These are phyloP conservation scores for Pichia occidentalis DNA, from an alignment of 805 yeast genomes.

Conservation along the genomic window DNA sequence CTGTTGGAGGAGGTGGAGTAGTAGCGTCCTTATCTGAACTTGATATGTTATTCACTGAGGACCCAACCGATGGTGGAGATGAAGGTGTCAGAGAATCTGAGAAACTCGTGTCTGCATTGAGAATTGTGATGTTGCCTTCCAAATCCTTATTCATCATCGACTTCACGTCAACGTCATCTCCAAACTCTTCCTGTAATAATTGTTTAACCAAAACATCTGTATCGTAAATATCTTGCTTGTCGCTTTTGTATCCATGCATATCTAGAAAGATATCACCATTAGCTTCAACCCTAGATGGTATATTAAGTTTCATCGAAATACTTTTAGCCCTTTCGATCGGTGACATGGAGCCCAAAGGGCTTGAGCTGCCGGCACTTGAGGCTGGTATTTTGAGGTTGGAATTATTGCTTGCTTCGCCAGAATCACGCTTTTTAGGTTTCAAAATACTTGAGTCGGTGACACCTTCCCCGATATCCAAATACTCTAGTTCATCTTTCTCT, in stretches of 20 bases:
- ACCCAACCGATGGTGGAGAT: not conserved
- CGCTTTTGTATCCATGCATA: slow-evolving; percentile 93
- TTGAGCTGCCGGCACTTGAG: not conserved
- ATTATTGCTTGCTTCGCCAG: not conserved
- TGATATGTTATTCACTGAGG: slow-evolving; percentile 2
- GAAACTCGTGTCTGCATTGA: slow-evolving; percentile 9
- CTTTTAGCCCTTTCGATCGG: slow-evolving; percentile 51
- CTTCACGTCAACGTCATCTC: slow-evolving; percentile 40
- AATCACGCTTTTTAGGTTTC: not conserved
- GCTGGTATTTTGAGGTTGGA: slow-evolving; percentile 6
- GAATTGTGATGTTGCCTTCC: slow-evolving; percentile 61
- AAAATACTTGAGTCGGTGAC: slow-evolving; percentile 9
- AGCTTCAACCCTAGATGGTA: slow-evolving; percentile 80
- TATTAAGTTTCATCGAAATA: slow-evolving; percentile 62
- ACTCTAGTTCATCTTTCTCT: slow-evolving; percentile 43
- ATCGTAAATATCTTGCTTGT: slow-evolving; percentile 65
- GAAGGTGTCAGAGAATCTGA: slow-evolving; percentile 4
- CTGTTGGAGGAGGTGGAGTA: slow-evolving; percentile 3
- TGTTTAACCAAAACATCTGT: slow-evolving; percentile 72
- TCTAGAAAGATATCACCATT: slow-evolving; percentile 88
- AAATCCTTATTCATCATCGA: slow-evolving; percentile 49
- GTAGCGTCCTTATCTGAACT: not conserved
- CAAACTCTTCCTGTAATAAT: slow-evolving; percentile 71
- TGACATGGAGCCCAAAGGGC: slow-evolving; percentile 10
- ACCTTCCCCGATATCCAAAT: slow-evolving; percentile 39